These are phyloP conservation scores for Discostella pseudostelligera DNA, from an alignment of 108 stramenopile species.

Conservation along the genomic window DNA sequence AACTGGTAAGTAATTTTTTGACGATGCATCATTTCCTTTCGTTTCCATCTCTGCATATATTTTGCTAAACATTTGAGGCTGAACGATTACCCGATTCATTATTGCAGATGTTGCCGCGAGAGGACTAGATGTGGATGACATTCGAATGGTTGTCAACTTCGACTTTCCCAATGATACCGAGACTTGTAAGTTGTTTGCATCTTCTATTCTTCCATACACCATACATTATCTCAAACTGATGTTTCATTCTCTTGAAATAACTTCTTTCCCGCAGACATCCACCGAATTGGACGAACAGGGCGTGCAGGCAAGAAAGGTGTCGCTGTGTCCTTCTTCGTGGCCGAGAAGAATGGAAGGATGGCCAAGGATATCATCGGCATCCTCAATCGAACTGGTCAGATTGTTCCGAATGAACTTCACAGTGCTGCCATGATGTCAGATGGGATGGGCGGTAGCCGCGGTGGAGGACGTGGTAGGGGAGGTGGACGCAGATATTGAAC, in stretches of 20 bases:
- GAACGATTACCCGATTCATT: neutral
- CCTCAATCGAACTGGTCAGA: slow-evolving; percentile 69
- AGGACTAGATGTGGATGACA: slow-evolving; percentile 95
- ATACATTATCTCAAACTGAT: no score
- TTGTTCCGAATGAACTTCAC: slow-evolving; percentile 66
- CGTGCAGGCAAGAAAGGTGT: slow-evolving; percentile 96
- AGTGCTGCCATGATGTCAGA: slow-evolving; percentile 49
- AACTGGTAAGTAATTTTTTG: slow-evolving; percentile 62
- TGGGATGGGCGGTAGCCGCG: slow-evolving; percentile 50
- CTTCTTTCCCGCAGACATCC: slow-evolving; percentile 76
- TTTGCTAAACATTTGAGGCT: neutral
- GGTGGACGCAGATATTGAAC: slow-evolving; percentile 41
- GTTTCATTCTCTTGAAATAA: slow-evolving; percentile 47
- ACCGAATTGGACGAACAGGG: slow-evolving; percentile 99
- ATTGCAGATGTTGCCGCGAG: slow-evolving; percentile 97
- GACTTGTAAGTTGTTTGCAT: slow-evolving; percentile 35
- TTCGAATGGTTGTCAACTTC: slow-evolving; percentile 93
- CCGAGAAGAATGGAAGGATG: slow-evolving; percentile 89
- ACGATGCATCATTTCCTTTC: neutral
- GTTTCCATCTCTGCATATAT: neutral
- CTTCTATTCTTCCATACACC: neutral
- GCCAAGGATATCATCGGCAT: slow-evolving; percentile 85
- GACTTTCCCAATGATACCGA: slow-evolving; percentile 90
- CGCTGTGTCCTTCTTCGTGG: slow-evolving; percentile 94
- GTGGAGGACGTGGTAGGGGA: slow-evolving; percentile 59